Percentiles rank a stretch among this genome's conserved stretches.
phyloP scores from a whole-genome alignment of 768 basidiomycete species.

The Mrakia hoshinonis region DNA sequence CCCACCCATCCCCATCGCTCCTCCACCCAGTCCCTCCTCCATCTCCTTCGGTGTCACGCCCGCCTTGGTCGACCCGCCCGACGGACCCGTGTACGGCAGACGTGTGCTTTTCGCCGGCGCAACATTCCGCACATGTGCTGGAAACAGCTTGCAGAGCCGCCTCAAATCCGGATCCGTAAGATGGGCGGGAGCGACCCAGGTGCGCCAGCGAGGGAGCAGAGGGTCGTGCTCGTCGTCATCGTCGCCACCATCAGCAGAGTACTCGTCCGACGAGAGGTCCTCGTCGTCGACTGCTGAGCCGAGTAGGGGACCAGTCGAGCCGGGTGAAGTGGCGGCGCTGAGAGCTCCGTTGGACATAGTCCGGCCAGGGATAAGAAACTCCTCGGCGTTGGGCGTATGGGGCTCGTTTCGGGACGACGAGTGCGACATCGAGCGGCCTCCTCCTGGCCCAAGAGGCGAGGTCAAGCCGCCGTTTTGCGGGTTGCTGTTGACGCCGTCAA shows the following conservation, averaged over 20 bases:
- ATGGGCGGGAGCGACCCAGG: slow-evolving; percentile 9
- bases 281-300: not conserved
- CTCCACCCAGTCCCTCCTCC: not conserved
- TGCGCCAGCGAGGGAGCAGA: slow-evolving; percentile 2
- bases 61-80: not conserved
- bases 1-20: not conserved
- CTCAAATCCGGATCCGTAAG: slow-evolving; percentile 10
- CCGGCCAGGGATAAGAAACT: slow-evolving; percentile 1
- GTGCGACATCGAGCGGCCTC: not conserved
- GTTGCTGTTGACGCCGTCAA: not conserved
- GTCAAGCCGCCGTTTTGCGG: not conserved
- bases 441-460: not conserved
- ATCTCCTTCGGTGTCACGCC: not conserved
- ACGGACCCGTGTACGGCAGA: not conserved
- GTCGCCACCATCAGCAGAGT: not conserved
- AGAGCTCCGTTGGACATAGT: not conserved
- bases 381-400: not conserved
- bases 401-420: not conserved
- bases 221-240: slow-evolving; percentile 4
- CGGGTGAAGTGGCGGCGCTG: not conserved
- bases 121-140: slow-evolving; percentile 5
- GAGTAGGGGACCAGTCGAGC: not conserved
- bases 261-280: not conserved
- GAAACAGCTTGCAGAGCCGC: not conserved
- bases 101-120: not conserved